Base-by-base conservation (phyloP, 495 filamentous ascomycete species). In the Talaromyces trachyspermus region DNA sequence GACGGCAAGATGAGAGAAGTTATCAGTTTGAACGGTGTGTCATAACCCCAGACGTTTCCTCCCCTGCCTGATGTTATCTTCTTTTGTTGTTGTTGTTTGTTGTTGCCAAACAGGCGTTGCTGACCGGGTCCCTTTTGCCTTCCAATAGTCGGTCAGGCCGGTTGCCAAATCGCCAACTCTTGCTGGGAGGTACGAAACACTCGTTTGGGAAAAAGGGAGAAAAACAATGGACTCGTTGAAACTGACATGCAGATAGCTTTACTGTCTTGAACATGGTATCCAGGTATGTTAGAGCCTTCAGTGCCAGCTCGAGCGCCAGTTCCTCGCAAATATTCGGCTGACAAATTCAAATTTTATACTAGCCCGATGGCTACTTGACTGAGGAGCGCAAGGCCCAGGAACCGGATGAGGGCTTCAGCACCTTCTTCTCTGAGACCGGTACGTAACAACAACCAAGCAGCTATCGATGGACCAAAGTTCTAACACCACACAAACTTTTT, bases 391-490 rank as follows among this genome's bases (percentile, higher is more conserved):
- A 96, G 74, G 79, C 72, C 53, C 80, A 79, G 60, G 87, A 95
- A 49, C 88, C 89, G 54, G 94, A 97, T 67, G 88, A 95, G 58
- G 92, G 92, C 48, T 98, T 98, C 78, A 95, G 89, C 80, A 97
- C 92, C 64, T 98, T 98, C 81, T 98, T 98, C 80, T 96, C 94
- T 51, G 92, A 98, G 78, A 98, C 92, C 57, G 92, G 92, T 96
- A 86, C 53, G 80, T 53, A n/a, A 30, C 33, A n/a, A n/a, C n/a
- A n/a, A n/a, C n/a, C n/a, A n/a, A n/a, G n/a, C n/a, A n/a, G n/a
- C 9, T 45, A 20, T 14, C 33, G 12, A 10, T 2, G 25, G 15
- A 41, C 18, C 46, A 49, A 27, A 55, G 35, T 6, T 41, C 36
- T 29, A 53, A 56, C 41, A 37, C 53, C 56, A 29, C 22, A 42